Evolutionary conservation across 2,329 filamentous ascomycete genomes (phyloP).

Genomic region (Ceratocystis variospora): DNA sequence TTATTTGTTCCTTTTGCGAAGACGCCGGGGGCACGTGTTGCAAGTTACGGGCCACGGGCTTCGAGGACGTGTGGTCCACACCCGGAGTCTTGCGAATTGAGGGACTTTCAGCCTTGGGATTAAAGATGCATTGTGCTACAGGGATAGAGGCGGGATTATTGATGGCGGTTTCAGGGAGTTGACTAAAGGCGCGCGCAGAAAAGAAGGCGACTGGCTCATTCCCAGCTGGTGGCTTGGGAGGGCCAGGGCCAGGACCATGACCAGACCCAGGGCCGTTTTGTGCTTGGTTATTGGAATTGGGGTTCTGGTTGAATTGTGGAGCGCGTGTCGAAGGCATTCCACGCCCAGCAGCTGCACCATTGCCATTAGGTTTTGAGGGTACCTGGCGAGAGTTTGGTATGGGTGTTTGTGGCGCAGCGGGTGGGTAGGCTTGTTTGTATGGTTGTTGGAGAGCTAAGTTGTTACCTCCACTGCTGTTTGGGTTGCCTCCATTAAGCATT

Average conservation of each 20-base stretch:
- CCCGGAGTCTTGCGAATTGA: constrained; percentile 82
- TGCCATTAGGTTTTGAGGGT: neutral
- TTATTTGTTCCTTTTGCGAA: constrained; percentile 20
- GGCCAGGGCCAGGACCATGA: constrained; percentile 15
- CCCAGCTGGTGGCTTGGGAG: constrained; percentile 25
- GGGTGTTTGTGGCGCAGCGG: constrained; percentile 9
- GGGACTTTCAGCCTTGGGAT: constrained; percentile 63
- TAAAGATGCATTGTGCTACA: constrained; percentile 44
- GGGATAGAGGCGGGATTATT: constrained; percentile 31
- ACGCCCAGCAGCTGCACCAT: constrained; percentile 1
- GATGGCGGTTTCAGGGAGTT: constrained; percentile 35
- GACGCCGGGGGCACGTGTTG: constrained; percentile 37
- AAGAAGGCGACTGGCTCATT: constrained; percentile 48
- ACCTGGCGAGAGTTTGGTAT: neutral
- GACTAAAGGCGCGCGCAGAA: constrained; percentile 52
- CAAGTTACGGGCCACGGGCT: constrained; percentile 49
- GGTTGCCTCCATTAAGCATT: neutral
- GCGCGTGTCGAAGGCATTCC: neutral
- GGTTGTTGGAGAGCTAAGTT: constrained; percentile 20
- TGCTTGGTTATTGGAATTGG: neutral
- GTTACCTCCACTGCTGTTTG: constrained; percentile 11
- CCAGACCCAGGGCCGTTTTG: neutral
- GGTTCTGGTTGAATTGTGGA: constrained; percentile 4
- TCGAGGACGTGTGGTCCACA: constrained; percentile 65
- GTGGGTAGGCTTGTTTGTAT: constrained; percentile 9